Evolutionary conservation across 371 early-diverging fungal genomes (phyloP), one percentile per base, ranked within the genome.

Genomic region (Syncephalastrum racemosum): DNA sequence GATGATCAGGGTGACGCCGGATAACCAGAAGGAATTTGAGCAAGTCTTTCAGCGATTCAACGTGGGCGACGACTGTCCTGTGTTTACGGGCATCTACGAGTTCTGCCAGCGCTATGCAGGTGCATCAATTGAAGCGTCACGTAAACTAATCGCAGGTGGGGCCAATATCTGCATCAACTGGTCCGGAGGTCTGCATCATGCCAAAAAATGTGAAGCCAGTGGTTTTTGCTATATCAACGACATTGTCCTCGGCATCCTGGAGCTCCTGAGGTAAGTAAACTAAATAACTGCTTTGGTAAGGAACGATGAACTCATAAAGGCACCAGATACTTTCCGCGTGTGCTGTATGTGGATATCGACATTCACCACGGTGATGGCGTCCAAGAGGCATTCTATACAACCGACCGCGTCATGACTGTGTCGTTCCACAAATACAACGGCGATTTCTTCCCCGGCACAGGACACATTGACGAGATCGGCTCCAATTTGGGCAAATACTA

Each of bases 311-410:
- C 19, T 31, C 19, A 36, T 41, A 4, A 20, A 19, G 7, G 4
- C 5, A 6, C 5, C 27, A 84, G 85, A 53, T 85, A 79, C 60
- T 86, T 85, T 61, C 89, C 88, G 43, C 84, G 95, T 24, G 94
- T 97, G 0, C 71, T 97, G 10, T 97, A 97, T 64, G 85, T 97
- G 15, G 98, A 97, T 62, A 95, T 96, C 62, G 98, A 97, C 67
- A 89, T 95, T 55, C 98, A 97, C 71, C 98, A 97, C 63, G 98
- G 98, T 19, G 98, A 97, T 66, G 98, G 96, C 42, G 98, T 97
- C 4, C 95, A 93, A 59, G 94, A 97, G 70, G 97, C 97, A 8
- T 97, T 97, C 66, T 91, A 92, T 57, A 79, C 83, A 16, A 89
- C 90, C 6, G 93, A 96, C 60, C 83, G 96, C 44, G 97, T 96